A percentile compares a stretch with the other conserved stretches of the same genome.
phyloP scores from a whole-genome alignment of 1,284 basidiomycete species.

The Cryptococcus deneoformans region DNA sequence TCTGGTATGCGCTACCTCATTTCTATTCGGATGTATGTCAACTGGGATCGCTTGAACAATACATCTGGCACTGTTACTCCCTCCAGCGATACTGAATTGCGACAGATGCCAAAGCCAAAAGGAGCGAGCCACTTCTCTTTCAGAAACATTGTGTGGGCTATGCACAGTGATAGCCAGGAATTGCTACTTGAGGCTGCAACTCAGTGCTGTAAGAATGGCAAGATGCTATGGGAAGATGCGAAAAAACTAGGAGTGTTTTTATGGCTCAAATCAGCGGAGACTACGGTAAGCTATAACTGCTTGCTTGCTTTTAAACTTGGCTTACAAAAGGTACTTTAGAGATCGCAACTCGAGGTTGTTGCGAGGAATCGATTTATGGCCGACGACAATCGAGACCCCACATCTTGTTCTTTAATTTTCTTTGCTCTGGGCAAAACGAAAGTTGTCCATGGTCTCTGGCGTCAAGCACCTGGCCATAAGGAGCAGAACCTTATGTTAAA shows the following conservation, averaged over 20 bases:
- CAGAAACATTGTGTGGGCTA: constrained; percentile 93
- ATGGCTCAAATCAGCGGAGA: constrained; percentile 77
- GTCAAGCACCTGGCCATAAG: constrained; percentile 89
- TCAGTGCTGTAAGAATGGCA: constrained; percentile 65
- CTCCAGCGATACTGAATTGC: background rate
- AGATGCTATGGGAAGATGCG: constrained; percentile 85
- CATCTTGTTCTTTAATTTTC: constrained; percentile 84
- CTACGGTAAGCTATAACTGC: constrained; percentile 59
- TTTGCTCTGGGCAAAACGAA: constrained; percentile 91
- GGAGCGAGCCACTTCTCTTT: constrained; percentile 62
- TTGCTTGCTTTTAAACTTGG: background rate
- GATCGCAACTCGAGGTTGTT: constrained; percentile 78
- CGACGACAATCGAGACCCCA: constrained; percentile 81
- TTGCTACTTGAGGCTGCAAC: constrained; percentile 69
- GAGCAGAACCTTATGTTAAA: constrained; percentile 89
- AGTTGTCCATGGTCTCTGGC: constrained; percentile 91
- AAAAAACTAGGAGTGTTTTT: constrained; percentile 79
- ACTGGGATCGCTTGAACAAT: constrained; percentile 26
- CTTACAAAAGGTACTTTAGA: constrained; percentile 52
- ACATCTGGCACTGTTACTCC: constrained; percentile 25
- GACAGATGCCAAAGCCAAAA: background rate
- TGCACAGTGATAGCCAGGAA: constrained; percentile 88
- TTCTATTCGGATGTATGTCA: constrained; percentile 63
- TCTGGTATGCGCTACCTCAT: constrained; percentile 88
- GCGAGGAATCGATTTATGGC: constrained; percentile 90